Evolutionary conservation across 768 basidiomycete genomes (phyloP), one percentile per base, ranked within the genome.

Genomic region (Crassisporium funariophilum): DNA sequence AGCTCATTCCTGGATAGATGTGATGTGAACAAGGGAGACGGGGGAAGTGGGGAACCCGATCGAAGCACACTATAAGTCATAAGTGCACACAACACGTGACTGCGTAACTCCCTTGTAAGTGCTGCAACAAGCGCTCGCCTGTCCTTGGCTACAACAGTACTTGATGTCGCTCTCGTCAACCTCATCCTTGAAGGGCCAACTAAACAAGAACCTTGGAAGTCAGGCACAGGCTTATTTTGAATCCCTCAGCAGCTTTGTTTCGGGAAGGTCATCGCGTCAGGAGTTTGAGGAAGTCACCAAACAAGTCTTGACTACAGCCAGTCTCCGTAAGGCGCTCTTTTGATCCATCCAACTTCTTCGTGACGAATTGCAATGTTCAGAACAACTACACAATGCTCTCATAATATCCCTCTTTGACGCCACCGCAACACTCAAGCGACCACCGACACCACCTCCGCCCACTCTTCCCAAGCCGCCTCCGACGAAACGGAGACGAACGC

Each of bases 391-490:
- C 61, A 92, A 92, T 64, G 83, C 89, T 9, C 74, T 92, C 23
- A 83, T 92, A 25, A 90, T 91, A 22, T 89, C 89, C 2, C 66
- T 92, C 12, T 88, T 91, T 52, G 88, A 89, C 64, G 85, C 86
- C 17, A 87, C 88, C 1, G 71, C 73, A 3, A 80, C 81, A 0
- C 81, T 85, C 54, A 81, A 84, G 54, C 78, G 85, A 33, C 81
- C 81, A 2, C 78, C 79, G 0, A 82, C 86, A 1, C 81, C 84
- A 6, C 84, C 86, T 4, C 81, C 82, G 1, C 76, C 77, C n/a
- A 69, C 83, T 29, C 60, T 71, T 1, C 77, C 84, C 7, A 86
- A 86, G 55, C 77, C 75, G 5, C 79, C 74, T 5, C 74, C 82
- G 10, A 71, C 78, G 9, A 85, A 87, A 54, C 87, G 90, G 48